Evolutionary conservation across 1,284 basidiomycete species (phyloP), one percentile per base, ranked within the genome.

Genomic region (Ceratobasidium sp.): DNA sequence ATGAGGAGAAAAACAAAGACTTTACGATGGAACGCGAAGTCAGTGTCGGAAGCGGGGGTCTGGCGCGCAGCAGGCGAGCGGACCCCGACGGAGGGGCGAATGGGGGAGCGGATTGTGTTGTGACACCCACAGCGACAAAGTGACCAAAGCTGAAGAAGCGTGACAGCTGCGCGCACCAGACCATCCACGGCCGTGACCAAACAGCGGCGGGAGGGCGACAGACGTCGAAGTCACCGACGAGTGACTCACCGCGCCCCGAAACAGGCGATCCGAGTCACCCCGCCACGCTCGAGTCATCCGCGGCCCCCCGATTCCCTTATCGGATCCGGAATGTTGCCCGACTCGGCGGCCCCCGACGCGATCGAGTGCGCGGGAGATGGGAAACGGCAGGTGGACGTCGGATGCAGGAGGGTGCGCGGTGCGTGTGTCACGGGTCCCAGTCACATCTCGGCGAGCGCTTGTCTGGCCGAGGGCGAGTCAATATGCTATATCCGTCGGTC

Each of bases 1-100:
- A 32, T 50, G 26, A 23, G 23, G 28, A 21, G 43, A 64, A 64
- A 64, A 64, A 64, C 61, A 64, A 46, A 45, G 14, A 52, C 21
- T 45, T 43, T 61, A n/a, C 41, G 10, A n/a, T n/a, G 32, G 32
- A 48, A 30, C n/a, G n/a, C n/a, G n/a, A n/a, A 36, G 61, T 21
- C 12, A n/a, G 21, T 21, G 30, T 6, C 12, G 26, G 55, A 34
- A 30, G n/a, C 34, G 2, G 55, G 1, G 55, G 14, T 58, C 55
- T 21, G 28, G 32, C 55, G 55, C 55, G 32, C 32, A 53, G 55
- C 53, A 57, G 32, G 21, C 55, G 50, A 53, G n/a, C 55, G 36
- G n/a, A 23, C 18, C 55, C 55, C 55, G 32, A 18, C 55, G 53
- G n/a, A 26, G 16, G 23, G 50, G 26, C n/a, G 16, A 21, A n/a